These are phyloP conservation scores for Geotrichum phurueaensis DNA, from an alignment of 1,139 yeast species.

Conservation along the genomic window DNA sequence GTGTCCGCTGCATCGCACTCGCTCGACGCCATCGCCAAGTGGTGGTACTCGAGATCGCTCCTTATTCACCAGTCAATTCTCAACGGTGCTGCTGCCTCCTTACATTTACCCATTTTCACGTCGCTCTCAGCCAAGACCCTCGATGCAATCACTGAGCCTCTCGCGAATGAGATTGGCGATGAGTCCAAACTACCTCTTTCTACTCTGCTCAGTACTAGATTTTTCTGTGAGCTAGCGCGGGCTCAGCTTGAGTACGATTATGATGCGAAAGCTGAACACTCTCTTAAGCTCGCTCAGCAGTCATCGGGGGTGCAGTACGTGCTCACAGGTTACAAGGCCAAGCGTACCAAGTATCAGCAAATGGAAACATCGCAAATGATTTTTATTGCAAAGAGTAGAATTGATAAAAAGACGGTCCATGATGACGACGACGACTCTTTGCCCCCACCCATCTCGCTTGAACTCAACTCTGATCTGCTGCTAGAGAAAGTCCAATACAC, in stretches of 20 bases:
- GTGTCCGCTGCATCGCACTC: neutral
- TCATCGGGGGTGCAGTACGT: conserved; percentile 55
- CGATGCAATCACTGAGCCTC: conserved; percentile 20
- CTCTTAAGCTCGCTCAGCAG: conserved; percentile 48
- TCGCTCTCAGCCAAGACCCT: conserved; percentile 24
- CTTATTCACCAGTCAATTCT: conserved; percentile 36
- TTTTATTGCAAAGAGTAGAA: conserved; percentile 62
- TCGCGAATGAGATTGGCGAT: conserved; percentile 24
- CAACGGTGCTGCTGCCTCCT: conserved; percentile 26
- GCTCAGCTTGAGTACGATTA: conserved; percentile 51
- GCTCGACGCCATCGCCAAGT: conserved; percentile 22
- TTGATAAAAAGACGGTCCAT: conserved; percentile 27
- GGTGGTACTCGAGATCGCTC: conserved; percentile 36
- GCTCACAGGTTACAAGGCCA: conserved; percentile 83
- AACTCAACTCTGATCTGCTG: conserved; percentile 69
- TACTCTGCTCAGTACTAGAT: conserved; percentile 31
- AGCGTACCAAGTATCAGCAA: conserved; percentile 77
- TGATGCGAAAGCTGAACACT: conserved; percentile 55
- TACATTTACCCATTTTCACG: conserved; percentile 30
- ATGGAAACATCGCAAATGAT: conserved; percentile 66
- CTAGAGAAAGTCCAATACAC: conserved; percentile 62
- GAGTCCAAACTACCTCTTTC: conserved; percentile 40
- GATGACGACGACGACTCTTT: conserved; percentile 24
- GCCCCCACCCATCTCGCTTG: conserved; percentile 38
- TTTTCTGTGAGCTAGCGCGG: conserved; percentile 57